These are phyloP conservation scores for Allium sativum DNA, from an alignment of 106 monocot species.

Conservation along the genomic window DNA sequence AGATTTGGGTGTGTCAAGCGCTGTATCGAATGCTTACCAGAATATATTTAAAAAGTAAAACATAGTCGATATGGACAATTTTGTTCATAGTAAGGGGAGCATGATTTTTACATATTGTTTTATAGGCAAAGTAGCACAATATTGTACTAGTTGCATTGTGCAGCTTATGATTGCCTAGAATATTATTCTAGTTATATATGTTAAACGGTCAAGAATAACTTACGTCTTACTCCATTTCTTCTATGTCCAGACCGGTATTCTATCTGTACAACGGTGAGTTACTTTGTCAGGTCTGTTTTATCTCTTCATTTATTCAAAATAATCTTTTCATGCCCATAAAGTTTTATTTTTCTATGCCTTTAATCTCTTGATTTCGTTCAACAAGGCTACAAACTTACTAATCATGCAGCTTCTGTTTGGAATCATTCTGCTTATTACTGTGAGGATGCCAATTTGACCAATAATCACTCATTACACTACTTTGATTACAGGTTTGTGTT, in stretches of 20 bases:
- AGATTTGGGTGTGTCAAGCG: no score
- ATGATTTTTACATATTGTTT: no score
- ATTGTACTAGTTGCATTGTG: no score
- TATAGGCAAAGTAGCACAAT: no score
- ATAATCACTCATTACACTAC: background rate
- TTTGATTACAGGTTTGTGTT: conserved; percentile 78
- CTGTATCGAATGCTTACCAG: no score
- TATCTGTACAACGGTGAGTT: conserved; percentile 54
- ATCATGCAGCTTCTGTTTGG: conserved; percentile 78
- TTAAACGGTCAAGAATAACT: no score
- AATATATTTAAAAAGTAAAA: no score
- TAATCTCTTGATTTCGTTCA: background rate
- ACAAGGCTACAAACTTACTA: background rate
- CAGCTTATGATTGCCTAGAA: no score
- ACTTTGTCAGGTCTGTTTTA: conserved; percentile 49
- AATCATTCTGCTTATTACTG: conserved; percentile 26
- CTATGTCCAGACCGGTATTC: conserved; percentile 65
- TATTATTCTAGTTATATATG: no score
- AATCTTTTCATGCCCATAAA: background rate
- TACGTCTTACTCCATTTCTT: conserved; percentile 7
- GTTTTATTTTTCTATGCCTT: background rate
- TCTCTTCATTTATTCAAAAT: background rate
- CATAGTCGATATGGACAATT: no score
- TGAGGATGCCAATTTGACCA: background rate
- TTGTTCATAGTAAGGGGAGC: no score